Conservation (phyloP, 768 basidiomycete species). For the Hirschioporus abietinus region DNA sequence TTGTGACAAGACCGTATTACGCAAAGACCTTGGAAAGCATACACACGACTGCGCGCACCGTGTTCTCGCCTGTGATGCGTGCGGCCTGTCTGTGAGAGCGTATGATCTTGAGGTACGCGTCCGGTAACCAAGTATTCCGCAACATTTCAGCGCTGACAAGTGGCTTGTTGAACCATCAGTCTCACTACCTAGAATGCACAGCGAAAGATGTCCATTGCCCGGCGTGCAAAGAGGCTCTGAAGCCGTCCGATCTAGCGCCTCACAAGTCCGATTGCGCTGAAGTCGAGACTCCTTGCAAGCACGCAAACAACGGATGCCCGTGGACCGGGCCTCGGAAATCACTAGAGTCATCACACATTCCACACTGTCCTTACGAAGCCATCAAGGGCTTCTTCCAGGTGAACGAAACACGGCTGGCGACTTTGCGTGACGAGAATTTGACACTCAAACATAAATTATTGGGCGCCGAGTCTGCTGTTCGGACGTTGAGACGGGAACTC, state of each 20-base stretch:
- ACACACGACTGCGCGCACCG: constrained; percentile 32
- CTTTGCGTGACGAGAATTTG: constrained; percentile 59
- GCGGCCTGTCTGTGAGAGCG: constrained; percentile 28
- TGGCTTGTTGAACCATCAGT: constrained; percentile 20
- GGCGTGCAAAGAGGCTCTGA: constrained; percentile 34
- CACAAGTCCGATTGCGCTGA: constrained; percentile 37
- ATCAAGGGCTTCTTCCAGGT: constrained; percentile 55
- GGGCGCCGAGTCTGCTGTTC: constrained; percentile 50
- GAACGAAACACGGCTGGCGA: constrained; percentile 25
- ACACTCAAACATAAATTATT: constrained; percentile 54
- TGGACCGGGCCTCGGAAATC: constrained; percentile 43
- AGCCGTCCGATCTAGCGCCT: constrained; percentile 26
- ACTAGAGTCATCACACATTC: constrained; percentile 31
- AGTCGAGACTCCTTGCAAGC: constrained; percentile 35
- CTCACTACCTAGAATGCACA: constrained; percentile 35
- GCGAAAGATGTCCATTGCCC: constrained; percentile 32
- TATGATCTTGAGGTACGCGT: constrained; percentile 33
- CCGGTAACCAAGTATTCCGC: constrained; percentile 5
- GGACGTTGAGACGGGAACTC: constrained; percentile 52
- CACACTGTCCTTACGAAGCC: constrained; percentile 50
- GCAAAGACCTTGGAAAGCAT: constrained; percentile 43
- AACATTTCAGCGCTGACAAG: constrained; percentile 5
- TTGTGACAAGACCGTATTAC: constrained; percentile 39
- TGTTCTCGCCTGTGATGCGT: constrained; percentile 34
- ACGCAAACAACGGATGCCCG: constrained; percentile 45